phyloP scores from a whole-genome alignment of 139 green algal genomes.

The Closterium sp. region DNA sequence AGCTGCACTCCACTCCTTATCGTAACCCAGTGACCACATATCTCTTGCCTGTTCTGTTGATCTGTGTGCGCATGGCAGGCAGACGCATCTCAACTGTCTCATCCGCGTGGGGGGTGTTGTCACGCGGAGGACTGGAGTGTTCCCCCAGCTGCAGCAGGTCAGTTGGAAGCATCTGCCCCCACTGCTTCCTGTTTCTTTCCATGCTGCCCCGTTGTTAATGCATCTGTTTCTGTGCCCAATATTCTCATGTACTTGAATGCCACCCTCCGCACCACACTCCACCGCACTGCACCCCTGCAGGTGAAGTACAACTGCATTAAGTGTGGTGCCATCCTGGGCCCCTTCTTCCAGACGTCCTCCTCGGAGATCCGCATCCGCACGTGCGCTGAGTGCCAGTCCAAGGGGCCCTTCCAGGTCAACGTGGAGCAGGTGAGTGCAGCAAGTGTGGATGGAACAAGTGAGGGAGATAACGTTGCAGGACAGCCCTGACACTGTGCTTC shows the following conservation, averaged over 20 bases:
- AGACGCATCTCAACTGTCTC: conserved; percentile 85
- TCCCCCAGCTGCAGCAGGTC: conserved; percentile 84
- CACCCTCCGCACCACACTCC: neutral
- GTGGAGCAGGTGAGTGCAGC: conserved; percentile 42
- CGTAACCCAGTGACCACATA: neutral
- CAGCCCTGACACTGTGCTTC: conserved; percentile 81
- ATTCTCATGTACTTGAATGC: neutral
- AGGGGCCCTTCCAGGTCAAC: conserved; percentile 86
- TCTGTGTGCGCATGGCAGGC: conserved; percentile 30
- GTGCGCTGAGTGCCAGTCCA: conserved; percentile 84
- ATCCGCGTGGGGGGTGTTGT: conserved; percentile 88
- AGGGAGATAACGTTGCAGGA: conserved; percentile 95
- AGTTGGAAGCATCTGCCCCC: neutral
- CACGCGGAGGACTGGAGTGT: conserved; percentile 92
- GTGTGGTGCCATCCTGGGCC: conserved; percentile 84
- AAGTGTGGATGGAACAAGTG: too few relatives aligned
- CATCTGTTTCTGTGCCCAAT: neutral
- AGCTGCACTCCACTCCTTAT: neutral
- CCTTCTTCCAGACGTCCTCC: conserved; percentile 71
- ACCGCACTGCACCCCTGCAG: neutral
- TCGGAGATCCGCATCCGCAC: conserved; percentile 74
- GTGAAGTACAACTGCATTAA: conserved; percentile 89
- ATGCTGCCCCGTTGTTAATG: neutral
- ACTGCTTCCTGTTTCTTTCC: neutral
- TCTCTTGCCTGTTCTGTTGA: neutral